Evolutionary conservation across 768 basidiomycete species (phyloP).

Genomic region (Lactarius hengduanensis): DNA sequence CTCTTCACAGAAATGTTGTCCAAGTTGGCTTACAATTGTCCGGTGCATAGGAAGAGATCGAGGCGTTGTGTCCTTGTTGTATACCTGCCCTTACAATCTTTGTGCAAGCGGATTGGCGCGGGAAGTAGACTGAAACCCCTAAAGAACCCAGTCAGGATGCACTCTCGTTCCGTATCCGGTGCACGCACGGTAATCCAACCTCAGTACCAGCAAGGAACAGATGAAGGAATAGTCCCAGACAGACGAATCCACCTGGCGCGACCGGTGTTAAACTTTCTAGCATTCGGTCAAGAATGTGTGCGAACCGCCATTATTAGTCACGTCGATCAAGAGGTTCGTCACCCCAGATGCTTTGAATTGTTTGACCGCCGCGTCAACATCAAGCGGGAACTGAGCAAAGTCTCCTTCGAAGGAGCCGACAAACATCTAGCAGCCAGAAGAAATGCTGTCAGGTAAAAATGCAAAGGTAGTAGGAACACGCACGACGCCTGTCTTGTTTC

Average conservation of each 20-base stretch:
- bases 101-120: conserved; percentile 58
- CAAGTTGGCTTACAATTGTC: conserved; percentile 48
- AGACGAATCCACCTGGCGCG: conserved; percentile 52
- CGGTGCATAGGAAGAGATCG: conserved; percentile 45
- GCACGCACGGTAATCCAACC: conserved; percentile 50
- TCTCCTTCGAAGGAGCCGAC: conserved; percentile 57
- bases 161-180: not conserved
- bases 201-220: conserved; percentile 51
- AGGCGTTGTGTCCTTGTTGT: conserved; percentile 40
- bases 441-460: not conserved
- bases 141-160: not conserved
- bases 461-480: conserved; percentile 28
- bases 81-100: conserved; percentile 55
- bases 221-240: conserved; percentile 60
- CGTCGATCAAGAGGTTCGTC: conserved; percentile 52
- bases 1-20: not conserved
- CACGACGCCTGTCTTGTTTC: conserved; percentile 58
- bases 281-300: not conserved
- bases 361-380: conserved; percentile 45
- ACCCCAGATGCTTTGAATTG: conserved; percentile 50
- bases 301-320: conserved; percentile 63
- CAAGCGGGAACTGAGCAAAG: conserved; percentile 51
- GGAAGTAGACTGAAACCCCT: conserved; percentile 55
- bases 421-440: conserved; percentile 46
- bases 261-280: not conserved